Conservation (phyloP, 805 yeast species). For the Lachancea mirantina region DNA sequence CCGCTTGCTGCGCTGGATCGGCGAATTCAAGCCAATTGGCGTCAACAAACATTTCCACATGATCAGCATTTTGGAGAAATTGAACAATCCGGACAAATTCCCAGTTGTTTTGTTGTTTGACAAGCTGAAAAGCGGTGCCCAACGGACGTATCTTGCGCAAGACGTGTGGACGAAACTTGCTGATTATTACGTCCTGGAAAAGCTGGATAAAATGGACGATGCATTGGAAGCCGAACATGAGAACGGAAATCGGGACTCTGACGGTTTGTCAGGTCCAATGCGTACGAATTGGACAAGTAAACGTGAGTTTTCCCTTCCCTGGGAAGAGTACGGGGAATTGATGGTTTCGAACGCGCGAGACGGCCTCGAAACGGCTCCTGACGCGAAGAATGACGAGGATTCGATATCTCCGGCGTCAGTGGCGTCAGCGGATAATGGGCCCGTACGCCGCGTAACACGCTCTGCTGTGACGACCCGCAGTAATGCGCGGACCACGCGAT, state of each 20-base stretch:
- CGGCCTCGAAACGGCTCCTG: conserved; percentile 5
- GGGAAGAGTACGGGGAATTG: conserved; percentile 40
- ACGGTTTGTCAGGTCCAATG: conserved; percentile 9
- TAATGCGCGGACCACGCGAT: too few species aligned
- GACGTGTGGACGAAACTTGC: conserved; percentile 55
- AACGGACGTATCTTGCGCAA: conserved; percentile 33
- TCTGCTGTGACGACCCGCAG: too few species aligned
- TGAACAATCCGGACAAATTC: conserved; percentile 36
- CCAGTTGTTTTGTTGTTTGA: conserved; percentile 28
- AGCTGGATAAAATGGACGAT: conserved; percentile 49
- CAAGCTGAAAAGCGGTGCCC: conserved; percentile 16
- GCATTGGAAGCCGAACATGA: conserved; percentile 8
- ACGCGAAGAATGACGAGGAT: conserved; percentile 3
- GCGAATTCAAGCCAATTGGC: conserved; percentile 68
- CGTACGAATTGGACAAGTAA: conserved; percentile 7
- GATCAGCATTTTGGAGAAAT: conserved; percentile 28
- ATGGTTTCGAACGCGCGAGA: conserved; percentile 33
- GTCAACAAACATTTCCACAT: conserved; percentile 38
- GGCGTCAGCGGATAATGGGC: too few species aligned
- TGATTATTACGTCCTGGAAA: conserved; percentile 48
- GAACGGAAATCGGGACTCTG: conserved; percentile 11
- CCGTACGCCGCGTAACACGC: too few species aligned
- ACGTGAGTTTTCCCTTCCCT: conserved; percentile 35
- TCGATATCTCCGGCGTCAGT: background rate
- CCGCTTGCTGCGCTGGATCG: conserved; percentile 50